Evolutionary conservation across 2,329 filamentous ascomycete species (phyloP).

Genomic region (Cladosporium sp.): DNA sequence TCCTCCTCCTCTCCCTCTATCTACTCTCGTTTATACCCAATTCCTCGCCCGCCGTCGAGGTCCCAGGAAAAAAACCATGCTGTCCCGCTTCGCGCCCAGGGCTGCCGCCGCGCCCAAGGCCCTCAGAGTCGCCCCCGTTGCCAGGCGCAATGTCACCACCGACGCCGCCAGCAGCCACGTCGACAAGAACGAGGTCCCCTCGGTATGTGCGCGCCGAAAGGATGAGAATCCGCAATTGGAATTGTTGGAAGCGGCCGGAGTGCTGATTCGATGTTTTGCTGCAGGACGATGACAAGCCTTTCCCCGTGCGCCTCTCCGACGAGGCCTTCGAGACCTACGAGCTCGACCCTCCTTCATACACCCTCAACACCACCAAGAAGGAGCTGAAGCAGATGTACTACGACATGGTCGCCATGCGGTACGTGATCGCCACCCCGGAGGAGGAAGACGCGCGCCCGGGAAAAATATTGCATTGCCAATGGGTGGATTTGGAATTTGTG

Average conservation of each 20-base stretch:
- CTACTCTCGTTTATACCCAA: constrained; percentile 5
- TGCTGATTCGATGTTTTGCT: neutral
- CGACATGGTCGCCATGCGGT: constrained; percentile 94
- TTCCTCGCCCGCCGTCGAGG: constrained; percentile 8
- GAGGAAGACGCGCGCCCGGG: neutral
- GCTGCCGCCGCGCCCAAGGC: constrained; percentile 33
- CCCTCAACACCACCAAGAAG: constrained; percentile 89
- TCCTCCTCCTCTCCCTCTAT: neutral
- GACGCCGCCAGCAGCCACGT: constrained; percentile 89
- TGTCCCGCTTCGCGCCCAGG: constrained; percentile 34
- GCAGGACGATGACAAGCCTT: constrained; percentile 89
- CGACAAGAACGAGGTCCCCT: constrained; percentile 67
- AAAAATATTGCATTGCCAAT: neutral
- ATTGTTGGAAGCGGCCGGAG: neutral
- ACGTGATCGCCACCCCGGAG: constrained; percentile 37
- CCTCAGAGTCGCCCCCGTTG: constrained; percentile 23
- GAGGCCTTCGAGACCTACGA: constrained; percentile 99
- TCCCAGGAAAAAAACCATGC: constrained; percentile 24
- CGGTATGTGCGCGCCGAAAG: constrained; percentile 45
- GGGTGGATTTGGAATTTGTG: neutral
- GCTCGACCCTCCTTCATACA: constrained; percentile 92
- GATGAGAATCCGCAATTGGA: neutral
- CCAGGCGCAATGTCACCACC: constrained; percentile 79
- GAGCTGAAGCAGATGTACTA: constrained; percentile 99
- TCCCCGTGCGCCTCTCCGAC: constrained; percentile 87